Base-by-base conservation (phyloP, 1,284 basidiomycete species). In the Sphaerobolus stellatus region DNA sequence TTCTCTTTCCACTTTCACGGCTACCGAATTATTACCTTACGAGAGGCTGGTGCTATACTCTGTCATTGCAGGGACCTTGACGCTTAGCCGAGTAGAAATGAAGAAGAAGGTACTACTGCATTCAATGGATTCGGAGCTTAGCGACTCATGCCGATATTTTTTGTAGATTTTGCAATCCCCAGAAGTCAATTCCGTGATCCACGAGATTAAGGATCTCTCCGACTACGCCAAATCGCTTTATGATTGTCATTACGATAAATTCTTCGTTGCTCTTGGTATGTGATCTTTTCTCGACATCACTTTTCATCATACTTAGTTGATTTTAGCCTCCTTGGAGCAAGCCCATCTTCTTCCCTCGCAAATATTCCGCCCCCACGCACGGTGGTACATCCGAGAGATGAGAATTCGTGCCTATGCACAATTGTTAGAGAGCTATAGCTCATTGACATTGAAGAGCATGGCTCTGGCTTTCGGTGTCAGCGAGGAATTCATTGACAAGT, bases 361-460 rank as follows among this genome's bases (percentile, higher is more conserved):
- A 25, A 74, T 94, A 44, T 82, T 98, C 43, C 81, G 87, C 5
- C 89, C 89, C 0, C 97, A 99, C 67, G 83, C 93, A 1, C 83
- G 92, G 3, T 98, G 80, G 77, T 98, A 97, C 69, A 83, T 96
- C 20, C 87, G 95, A 49, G 97, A 98, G 71, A 95, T 98, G 91
- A 87, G 96, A 41, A 95, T 99, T 64, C 86, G 93, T 44, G 94
- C 95, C 2, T 99, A 98, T 74, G 77, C 82, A 31, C 96, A 98
- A 68, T 79, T 98, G 2, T 78, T 99, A 16, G 94, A 98, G 70
- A 89, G 84, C 16, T 99, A 99, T 71, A 82, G 90, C 47, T 92
- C 88, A 58, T 79, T 99, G 34, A 98, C 95, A 1, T 75, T 99
- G 36, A 89, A 95, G 59, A 91, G 89, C 61, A 83, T 99, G 64